Conservation (phyloP, 257 asterid species). For the Solanum etuberosum region DNA sequence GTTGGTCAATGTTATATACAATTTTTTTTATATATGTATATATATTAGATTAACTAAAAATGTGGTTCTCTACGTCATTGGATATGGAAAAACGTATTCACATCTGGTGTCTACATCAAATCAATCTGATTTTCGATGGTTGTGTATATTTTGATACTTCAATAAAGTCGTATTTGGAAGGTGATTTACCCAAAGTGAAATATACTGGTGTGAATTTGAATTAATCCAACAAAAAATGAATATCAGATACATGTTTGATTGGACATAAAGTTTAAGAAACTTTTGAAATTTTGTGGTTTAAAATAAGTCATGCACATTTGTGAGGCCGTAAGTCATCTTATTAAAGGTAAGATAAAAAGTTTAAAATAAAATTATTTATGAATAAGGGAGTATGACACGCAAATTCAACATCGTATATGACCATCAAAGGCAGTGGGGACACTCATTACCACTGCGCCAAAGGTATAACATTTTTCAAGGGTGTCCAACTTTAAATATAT, state of each 20-base stretch:
- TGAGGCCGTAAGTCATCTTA: not conserved
- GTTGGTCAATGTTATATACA: not conserved
- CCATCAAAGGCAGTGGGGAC: too few species aligned
- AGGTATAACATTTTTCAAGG: too few species aligned
- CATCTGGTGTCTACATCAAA: not conserved
- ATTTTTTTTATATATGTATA: not conserved
- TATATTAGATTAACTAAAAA: not conserved
- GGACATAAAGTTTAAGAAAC: rapidly evolving
- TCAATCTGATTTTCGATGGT: not conserved
- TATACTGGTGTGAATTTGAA: not conserved
- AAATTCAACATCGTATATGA: too few species aligned
- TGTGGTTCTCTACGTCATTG: not conserved
- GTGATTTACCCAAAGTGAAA: not conserved
- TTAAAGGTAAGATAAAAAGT: not conserved
- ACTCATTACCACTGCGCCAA: too few species aligned
- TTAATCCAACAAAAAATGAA: not conserved
- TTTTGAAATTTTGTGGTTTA: not conserved
- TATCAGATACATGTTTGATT: not conserved
- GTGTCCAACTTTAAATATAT: too few species aligned
- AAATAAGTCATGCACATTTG: not conserved
- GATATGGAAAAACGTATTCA: not conserved
- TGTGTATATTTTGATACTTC: not conserved
- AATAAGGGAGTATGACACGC: not conserved
- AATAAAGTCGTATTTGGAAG: not conserved
- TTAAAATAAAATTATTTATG: too few species aligned